Conservation (phyloP, 257 asterid genomes). For the Lycium barbarum region DNA sequence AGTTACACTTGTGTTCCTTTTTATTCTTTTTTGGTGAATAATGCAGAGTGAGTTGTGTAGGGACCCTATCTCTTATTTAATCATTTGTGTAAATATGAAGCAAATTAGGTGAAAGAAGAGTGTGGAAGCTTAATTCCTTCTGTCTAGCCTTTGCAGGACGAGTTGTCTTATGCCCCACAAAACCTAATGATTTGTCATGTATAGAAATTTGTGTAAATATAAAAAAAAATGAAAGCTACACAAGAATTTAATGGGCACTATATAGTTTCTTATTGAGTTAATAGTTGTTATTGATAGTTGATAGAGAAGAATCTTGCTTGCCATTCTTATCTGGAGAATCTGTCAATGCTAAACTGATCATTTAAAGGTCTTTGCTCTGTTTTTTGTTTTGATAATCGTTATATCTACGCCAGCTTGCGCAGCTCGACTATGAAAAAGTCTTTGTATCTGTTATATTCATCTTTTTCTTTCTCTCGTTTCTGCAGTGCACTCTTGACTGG, state of each 20-base stretch:
- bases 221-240: not conserved
- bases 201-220: not conserved
- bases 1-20: not conserved
- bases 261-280: not conserved
- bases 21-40: not conserved
- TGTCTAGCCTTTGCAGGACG: not conserved
- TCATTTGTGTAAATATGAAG: not conserved
- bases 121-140: not conserved
- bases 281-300: not conserved
- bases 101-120: not conserved
- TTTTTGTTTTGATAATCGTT: too few species aligned
- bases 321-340: not conserved
- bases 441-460: not conserved
- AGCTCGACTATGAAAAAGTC: not conserved
- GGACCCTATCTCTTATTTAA: not conserved
- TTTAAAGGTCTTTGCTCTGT: not conserved
- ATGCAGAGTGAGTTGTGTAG: not conserved
- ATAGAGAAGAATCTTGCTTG: not conserved
- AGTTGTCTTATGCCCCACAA: not conserved
- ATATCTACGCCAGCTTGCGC: not conserved
- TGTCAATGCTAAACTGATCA: not conserved
- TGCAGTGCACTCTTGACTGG: conserved; percentile 77
- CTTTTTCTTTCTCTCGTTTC: conserved; percentile 22
- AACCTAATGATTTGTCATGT: not conserved
- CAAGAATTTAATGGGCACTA: not conserved